Base-by-base conservation (phyloP, 164 flowering plant genomes). In the Chloranthus sessilifolius region DNA sequence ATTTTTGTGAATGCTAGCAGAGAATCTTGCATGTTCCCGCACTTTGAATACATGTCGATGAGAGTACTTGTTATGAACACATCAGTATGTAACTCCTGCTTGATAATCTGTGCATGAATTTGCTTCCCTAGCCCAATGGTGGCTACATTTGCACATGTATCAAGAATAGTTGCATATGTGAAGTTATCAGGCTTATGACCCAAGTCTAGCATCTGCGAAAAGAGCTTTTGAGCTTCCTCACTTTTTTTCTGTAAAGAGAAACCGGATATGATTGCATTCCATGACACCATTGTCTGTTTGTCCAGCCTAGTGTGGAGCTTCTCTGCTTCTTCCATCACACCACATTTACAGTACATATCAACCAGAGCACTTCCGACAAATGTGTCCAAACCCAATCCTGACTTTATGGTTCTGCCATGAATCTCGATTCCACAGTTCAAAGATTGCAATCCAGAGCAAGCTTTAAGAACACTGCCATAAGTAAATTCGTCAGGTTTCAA, bases 41-140 rank as follows among this genome's bases (percentile, higher is more conserved):
- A 88, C 55, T 88, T 88, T 0, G 95, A 77, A 61, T 88, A 88
- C 91, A 88, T 83, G 46, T 88, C 95, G 28, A 88, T 79, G 20
- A 88, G 75, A 16, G 96, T 78, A 67, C 88, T 88, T 20, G 63
- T 42, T 43, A 88, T 70, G 46, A 61, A 85, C 10, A 68, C 80
- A 62, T 88, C 96, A 16, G 69, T 57, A 27, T 75, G 90, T 68
- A 88, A 20, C 22, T 81, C 64, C 35, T 71, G 71, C 69, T 88
- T 88, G 43, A 88, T 65, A 19, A 82, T 71, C 52, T 81, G 94
- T 24, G 84, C 85, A 69, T 88, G 96, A 22, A 85, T 74, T 71
- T 85, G 94, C 73, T 57, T 82, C 43, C 96, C 96, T 23, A 82
- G 80, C 51, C 73, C 80, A 29, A 69, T 62, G 21, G 79, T 73